These are phyloP conservation scores for Fomitopsis pinicola DNA, from an alignment of 1,284 basidiomycete genomes.

Conservation along the genomic window DNA sequence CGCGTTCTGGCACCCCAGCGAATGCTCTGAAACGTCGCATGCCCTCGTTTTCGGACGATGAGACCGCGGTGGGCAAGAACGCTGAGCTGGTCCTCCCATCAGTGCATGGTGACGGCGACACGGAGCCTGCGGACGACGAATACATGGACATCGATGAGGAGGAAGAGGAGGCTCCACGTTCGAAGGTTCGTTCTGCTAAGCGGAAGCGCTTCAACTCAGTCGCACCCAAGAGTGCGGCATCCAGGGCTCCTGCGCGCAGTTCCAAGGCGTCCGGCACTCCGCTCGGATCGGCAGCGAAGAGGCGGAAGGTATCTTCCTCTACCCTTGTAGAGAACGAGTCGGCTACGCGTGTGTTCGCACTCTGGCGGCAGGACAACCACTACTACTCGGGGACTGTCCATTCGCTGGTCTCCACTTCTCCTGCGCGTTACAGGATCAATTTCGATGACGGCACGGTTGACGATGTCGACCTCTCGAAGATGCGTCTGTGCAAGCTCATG, in stretches of 20 bases:
- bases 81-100: slow-evolving; percentile 17
- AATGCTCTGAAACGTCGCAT: neutral
- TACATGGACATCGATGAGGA: slow-evolving; percentile 27
- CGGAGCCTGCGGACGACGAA: slow-evolving; percentile 44
- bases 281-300: slow-evolving; percentile 26
- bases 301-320: slow-evolving; percentile 18
- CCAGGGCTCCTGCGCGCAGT: slow-evolving; percentile 21
- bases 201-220: slow-evolving; percentile 40
- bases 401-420: slow-evolving; percentile 20
- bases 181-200: slow-evolving; percentile 31
- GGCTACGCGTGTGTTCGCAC: slow-evolving; percentile 59
- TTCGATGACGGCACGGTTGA: slow-evolving; percentile 58
- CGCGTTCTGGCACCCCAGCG: slow-evolving; percentile 2
- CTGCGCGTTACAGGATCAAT: slow-evolving; percentile 38
- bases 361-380: slow-evolving; percentile 55
- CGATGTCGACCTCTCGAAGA: slow-evolving; percentile 43
- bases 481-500: slow-evolving; percentile 48
- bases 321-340: slow-evolving; percentile 4
- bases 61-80: slow-evolving; percentile 12
- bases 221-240: slow-evolving; percentile 12
- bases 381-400: slow-evolving; percentile 61
- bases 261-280: slow-evolving; percentile 29
- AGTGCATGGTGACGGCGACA: slow-evolving; percentile 25
- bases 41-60: slow-evolving; percentile 6
- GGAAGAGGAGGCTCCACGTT: slow-evolving; percentile 13